Evolutionary conservation across 2,329 filamentous ascomycete genomes (phyloP), one percentile per base, ranked within the genome.

Genomic region (Ilyonectria sp.): DNA sequence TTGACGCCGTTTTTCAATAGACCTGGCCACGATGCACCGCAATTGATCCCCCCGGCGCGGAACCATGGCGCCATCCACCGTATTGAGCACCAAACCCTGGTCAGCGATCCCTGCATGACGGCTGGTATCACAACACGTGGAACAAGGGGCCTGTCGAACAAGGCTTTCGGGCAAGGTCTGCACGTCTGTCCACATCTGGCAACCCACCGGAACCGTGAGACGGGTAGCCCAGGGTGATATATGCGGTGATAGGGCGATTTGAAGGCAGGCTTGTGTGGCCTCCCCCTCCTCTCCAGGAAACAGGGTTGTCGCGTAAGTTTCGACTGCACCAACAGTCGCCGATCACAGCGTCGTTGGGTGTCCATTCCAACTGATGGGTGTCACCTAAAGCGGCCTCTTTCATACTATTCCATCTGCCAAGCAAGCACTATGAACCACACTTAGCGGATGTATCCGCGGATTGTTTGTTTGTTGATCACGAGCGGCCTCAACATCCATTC

Each of bases 171-270:
- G 44, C 61, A 60, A 54, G 59, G 55, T 43, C 62, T 74, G 71
- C 71, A 71, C 55, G 56, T 68, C 52, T 61, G 53, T 74, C 69
- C 67, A 46, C 15, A 68, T 74, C 44, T 46, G 65, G 72, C 66
- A 72, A 65, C 29, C 50, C 31, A 13, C 63, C 62, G 65, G 35
- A 35, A 54, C 60, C 26, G 43, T 52, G 37, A 66, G 52, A 60
- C 52, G 58, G 62, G 65, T 59, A 59, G 60, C 37, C 31, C 40
- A 65, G 57, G 56, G 69, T 69, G 52, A 46, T 26, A 35, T 59
- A 55, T 59, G 46, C 7, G 21, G 37, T 35, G 49, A 35, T 21
- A 35, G 17, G 49, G 31, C 10, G 29, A n/a, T 10, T 46, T 19
- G 47, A 43, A 13, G n/a, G n/a, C 29, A 31, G 4, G 55, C 26